phyloP scores from a whole-genome alignment of 2,329 filamentous ascomycete genomes.

The Hymenoscyphus salicellus region DNA sequence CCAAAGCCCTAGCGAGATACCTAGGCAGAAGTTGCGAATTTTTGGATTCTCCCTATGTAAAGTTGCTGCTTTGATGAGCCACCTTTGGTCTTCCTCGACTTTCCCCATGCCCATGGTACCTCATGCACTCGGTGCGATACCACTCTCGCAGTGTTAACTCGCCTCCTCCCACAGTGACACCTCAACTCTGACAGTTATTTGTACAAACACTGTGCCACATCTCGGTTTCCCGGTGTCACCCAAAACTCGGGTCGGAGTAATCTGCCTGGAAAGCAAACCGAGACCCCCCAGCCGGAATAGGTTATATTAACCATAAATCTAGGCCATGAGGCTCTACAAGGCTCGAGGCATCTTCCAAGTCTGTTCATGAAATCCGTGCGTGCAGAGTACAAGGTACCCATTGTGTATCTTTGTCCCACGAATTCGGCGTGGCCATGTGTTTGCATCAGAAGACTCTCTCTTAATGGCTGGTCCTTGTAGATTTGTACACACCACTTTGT shows the following conservation, averaged over 20 bases:
- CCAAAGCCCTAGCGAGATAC: neutral
- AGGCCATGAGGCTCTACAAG: neutral
- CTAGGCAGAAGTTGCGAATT: neutral
- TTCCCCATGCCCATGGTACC: neutral
- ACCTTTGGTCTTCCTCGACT: neutral
- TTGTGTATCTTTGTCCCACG: neutral
- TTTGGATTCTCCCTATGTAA: neutral
- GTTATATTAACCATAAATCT: neutral
- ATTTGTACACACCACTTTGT: neutral
- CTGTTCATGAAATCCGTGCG: neutral
- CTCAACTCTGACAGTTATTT: neutral
- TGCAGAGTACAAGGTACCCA: neutral
- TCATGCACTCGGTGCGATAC: neutral
- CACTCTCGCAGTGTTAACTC: neutral
- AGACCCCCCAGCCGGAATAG: neutral
- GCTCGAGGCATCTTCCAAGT: neutral
- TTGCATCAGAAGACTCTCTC: neutral
- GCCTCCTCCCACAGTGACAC: neutral
- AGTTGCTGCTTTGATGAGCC: neutral
- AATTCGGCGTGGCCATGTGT: slow-evolving; percentile 1
- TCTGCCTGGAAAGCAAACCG: neutral
- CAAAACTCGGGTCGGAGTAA: neutral
- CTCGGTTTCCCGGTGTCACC: neutral
- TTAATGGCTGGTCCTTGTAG: neutral
- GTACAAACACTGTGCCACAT: neutral